A percentile compares a stretch with the other conserved stretches of the same genome.
Conservation (phyloP, 306 rosid genomes). For the Astragalus glycyphyllos region DNA sequence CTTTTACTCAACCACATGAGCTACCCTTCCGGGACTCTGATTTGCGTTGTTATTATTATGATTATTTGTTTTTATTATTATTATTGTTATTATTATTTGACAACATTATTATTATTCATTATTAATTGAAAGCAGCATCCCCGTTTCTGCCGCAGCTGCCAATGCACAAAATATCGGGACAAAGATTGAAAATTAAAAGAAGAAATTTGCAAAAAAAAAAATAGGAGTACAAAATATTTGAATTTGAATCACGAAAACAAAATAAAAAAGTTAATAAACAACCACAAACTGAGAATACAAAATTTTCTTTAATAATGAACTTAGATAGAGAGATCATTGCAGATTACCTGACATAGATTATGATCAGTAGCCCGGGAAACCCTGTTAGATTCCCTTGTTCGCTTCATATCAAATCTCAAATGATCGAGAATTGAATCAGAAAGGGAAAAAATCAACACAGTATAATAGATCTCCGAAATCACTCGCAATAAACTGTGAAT, state of each 20-base stretch:
- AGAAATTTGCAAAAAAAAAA: neutral
- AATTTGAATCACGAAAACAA: too few species aligned
- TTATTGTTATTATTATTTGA: neutral
- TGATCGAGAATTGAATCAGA: neutral
- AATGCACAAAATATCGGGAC: constrained; percentile 27
- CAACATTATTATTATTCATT: neutral
- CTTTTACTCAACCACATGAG: too few species aligned
- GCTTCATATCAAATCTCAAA: constrained; percentile 70
- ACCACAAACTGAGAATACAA: neutral
- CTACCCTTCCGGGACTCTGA: too few species aligned
- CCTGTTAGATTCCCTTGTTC: constrained; percentile 63
- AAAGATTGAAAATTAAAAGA: neutral
- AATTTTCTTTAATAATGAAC: neutral
- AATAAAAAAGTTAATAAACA: neutral
- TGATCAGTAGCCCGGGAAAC: constrained; percentile 82
- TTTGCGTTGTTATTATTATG: neutral
- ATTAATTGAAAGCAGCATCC: constrained; percentile 9
- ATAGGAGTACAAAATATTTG: neutral
- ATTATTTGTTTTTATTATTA: neutral
- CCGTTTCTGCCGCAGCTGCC: constrained; percentile 26
- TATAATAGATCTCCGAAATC: too few species aligned
- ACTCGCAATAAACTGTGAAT: too few species aligned
- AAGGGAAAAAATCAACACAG: neutral
- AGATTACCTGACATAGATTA: constrained; percentile 82
- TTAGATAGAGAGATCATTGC: constrained; percentile 41